These are phyloP conservation scores for Penicillium desertorum DNA, from an alignment of 495 filamentous ascomycete genomes.

Conservation along the genomic window DNA sequence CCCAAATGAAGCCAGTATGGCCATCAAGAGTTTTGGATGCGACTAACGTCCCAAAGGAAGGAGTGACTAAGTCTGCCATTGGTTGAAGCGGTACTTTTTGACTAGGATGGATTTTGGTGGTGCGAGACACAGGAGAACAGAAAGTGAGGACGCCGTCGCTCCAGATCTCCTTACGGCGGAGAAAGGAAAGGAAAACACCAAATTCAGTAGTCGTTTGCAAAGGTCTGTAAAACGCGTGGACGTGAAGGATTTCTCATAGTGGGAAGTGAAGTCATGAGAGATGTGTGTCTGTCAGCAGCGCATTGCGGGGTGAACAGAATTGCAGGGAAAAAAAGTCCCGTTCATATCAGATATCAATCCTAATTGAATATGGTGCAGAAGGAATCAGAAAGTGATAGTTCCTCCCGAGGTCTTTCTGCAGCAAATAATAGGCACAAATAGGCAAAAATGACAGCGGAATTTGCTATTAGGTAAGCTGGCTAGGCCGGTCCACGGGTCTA, in stretches of 20 bases:
- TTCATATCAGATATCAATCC: slow-evolving; percentile 1
- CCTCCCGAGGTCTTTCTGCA: background rate
- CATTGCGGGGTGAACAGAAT: slow-evolving; percentile 7
- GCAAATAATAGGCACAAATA: slow-evolving; percentile 7
- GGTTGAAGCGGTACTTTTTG: background rate
- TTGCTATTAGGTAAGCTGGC: slow-evolving; percentile 2
- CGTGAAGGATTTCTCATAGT: slow-evolving; percentile 13
- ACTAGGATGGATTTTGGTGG: background rate
- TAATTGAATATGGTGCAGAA: slow-evolving; percentile 3
- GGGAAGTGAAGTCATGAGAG: slow-evolving; percentile 6
- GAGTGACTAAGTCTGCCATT: background rate
- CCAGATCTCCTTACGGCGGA: background rate
- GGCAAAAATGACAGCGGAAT: slow-evolving; percentile 6
- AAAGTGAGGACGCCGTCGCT: background rate
- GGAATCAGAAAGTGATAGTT: slow-evolving; percentile 4
- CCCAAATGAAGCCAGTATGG: slow-evolving; percentile 13
- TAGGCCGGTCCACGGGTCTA: background rate
- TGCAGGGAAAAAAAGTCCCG: slow-evolving; percentile 6
- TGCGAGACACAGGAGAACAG: background rate
- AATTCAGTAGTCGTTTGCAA: background rate
- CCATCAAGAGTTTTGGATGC: slow-evolving; percentile 7
- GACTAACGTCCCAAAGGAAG: slow-evolving; percentile 5
- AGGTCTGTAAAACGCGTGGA: slow-evolving; percentile 3
- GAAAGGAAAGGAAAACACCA: background rate
- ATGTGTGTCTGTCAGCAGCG: slow-evolving; percentile 7